A percentile compares a stretch with the other conserved stretches of the same genome.
These are phyloP conservation scores for Magnolia kwangsiensis DNA, from an alignment of 164 flowering plant genomes.

Conservation along the genomic window DNA sequence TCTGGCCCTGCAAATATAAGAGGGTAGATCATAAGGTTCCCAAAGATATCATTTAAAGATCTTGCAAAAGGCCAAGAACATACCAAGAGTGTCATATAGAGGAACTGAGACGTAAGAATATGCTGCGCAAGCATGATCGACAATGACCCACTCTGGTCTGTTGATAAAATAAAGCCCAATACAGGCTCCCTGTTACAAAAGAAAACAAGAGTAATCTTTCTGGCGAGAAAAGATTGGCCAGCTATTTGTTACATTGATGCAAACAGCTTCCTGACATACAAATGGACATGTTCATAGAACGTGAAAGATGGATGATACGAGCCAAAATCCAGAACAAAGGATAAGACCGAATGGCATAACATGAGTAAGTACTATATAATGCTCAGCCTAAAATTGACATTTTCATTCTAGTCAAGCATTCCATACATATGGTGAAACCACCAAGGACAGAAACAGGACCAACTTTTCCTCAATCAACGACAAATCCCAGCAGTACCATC, in stretches of 20 bases:
- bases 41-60: not conserved
- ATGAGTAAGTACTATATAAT: not conserved
- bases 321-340: not conserved
- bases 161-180: conserved; percentile 88
- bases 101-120: conserved; percentile 93
- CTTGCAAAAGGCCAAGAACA: conserved; percentile 12
- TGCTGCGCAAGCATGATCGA: conserved; percentile 98
- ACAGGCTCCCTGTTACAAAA: conserved; percentile 58
- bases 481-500: not conserved
- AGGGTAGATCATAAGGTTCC: not conserved
- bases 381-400: not conserved
- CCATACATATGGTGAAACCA: not conserved
- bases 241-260: not conserved
- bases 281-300: not conserved
- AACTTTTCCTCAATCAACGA: not conserved
- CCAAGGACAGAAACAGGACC: not conserved
- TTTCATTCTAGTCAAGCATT: not conserved
- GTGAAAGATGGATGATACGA: not conserved
- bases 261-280: not conserved
- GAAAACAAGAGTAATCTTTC: conserved; percentile 2
- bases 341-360: too few species aligned
- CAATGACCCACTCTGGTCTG: conserved; percentile 96
- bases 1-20: conserved; percentile 69
- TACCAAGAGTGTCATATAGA: conserved; percentile 96
- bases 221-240: not conserved